Conservation (phyloP, 1,139 yeast genomes). For the Nakaseomyces kungkrabaensis region DNA sequence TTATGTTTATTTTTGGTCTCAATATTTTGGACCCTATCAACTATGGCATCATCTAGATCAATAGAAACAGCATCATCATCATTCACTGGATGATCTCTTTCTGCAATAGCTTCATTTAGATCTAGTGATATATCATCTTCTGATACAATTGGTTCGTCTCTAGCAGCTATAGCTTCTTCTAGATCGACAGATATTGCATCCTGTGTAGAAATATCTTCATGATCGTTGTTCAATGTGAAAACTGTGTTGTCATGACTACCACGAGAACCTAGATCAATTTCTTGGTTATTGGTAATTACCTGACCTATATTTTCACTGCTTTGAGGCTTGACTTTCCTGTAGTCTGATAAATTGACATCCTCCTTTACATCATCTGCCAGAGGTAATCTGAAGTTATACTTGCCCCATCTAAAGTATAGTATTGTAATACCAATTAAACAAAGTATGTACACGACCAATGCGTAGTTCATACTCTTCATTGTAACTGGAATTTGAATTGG, state of each 20-base stretch:
- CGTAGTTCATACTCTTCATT: constrained; percentile 61
- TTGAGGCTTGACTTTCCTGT: background rate
- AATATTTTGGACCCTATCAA: background rate
- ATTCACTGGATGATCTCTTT: background rate
- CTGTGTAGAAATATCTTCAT: background rate
- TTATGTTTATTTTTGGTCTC: background rate
- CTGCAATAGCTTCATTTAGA: background rate
- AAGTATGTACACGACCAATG: constrained; percentile 47
- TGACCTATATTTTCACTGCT: background rate
- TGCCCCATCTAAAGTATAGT: constrained; percentile 54
- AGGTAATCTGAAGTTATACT: constrained; percentile 53
- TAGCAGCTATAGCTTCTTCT: background rate
- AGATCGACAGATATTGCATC: background rate
- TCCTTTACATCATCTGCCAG: constrained; percentile 34
- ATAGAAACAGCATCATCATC: background rate
- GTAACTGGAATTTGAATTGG: constrained; percentile 67
- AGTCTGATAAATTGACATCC: background rate
- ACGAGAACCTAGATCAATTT: background rate
- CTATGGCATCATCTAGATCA: background rate
- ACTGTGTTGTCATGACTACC: background rate
- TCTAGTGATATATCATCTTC: background rate
- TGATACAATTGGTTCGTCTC: background rate
- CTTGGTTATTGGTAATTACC: background rate
- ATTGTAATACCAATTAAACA: constrained; percentile 42
- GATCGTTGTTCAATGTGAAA: background rate